Evolutionary conservation across 805 yeast species (phyloP), one percentile per base, ranked within the genome.

Genomic region (Sugiyamaella lignohabitans): DNA sequence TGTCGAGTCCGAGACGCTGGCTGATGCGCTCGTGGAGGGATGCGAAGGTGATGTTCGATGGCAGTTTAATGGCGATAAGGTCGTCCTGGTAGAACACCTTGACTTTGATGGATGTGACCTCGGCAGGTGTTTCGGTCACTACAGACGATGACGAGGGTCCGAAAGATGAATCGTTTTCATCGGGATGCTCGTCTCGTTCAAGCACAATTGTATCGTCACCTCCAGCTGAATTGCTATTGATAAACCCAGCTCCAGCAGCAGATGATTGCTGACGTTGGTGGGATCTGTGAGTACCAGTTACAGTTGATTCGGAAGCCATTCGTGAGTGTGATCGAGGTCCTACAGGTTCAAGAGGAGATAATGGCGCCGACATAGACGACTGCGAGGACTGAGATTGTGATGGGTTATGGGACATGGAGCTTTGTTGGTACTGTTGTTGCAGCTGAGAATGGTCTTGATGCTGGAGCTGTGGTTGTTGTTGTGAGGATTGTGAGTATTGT

Each of bases 71-170:
- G 19, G 72, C 72, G 46, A 68, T 58, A 19, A 66, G 55, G 49
- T 66, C 69, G 38, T 65, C 67, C 21, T 59, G 55, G 42, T 62
- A 55, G 46, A 63, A 65, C 16, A 68, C 66, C 56, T 68, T 68
- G 48, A 68, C 60, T 51, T 68, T 68, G 50, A 68, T 46, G 30
- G 51, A 47, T 11, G 24, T 20, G 14, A 14, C 32, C 8, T 27
- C 32, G 17, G 14, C 24, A n/a, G 43, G 44, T 20, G 21, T 32
- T 20, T 5, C 20, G 11, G 11, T 14, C 8, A 18, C 45, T 3
- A 32, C 27, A 29, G 35, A 30, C 5, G 40, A 5, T 16, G 11
- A 14, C 3, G 38, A 22, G 5, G 38, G 19, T 22, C 21, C 27
- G 5, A 46, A 30, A 6, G 50, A 46, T 5, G 21, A 18, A 14